Evolutionary conservation across 257 asterid species (phyloP).

Genomic region (Catharanthus roseus): DNA sequence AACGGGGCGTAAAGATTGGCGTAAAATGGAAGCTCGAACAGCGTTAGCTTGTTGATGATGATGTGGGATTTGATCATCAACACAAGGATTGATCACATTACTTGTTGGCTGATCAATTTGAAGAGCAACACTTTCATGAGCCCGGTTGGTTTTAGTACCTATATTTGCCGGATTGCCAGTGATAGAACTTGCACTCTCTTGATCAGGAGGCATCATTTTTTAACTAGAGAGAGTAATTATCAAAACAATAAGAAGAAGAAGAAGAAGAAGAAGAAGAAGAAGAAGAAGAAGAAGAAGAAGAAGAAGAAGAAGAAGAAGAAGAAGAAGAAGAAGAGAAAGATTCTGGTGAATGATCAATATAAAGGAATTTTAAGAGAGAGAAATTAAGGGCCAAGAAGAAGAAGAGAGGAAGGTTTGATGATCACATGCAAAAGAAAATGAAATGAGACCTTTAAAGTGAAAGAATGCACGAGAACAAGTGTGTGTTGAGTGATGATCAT

Average conservation of each 20-base stretch:
- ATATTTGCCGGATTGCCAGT: constrained; percentile 27
- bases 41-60: constrained; percentile 20
- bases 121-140: constrained; percentile 21
- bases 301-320: too few relatives aligned
- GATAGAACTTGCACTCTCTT: constrained; percentile 32
- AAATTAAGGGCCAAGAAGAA: too few relatives aligned
- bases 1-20: constrained; percentile 43
- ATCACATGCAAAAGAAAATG: constrained; percentile 39
- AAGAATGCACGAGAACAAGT: constrained; percentile 47
- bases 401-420: not conserved
- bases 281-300: not conserved
- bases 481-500: constrained; percentile 25
- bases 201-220: constrained; percentile 72
- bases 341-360: too few relatives aligned
- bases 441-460: constrained; percentile 22
- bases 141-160: constrained; percentile 19
- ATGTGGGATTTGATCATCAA: constrained; percentile 21
- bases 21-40: constrained; percentile 37
- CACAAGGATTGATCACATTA: constrained; percentile 42
- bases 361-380: too few relatives aligned
- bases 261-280: constrained; percentile 1
- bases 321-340: too few relatives aligned
- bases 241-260: constrained; percentile 1
- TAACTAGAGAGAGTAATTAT: too few relatives aligned
- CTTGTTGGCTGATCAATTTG: constrained; percentile 41